phyloP scores from a whole-genome alignment of 2,329 filamentous ascomycete genomes.

The Diaporthe destruens region DNA sequence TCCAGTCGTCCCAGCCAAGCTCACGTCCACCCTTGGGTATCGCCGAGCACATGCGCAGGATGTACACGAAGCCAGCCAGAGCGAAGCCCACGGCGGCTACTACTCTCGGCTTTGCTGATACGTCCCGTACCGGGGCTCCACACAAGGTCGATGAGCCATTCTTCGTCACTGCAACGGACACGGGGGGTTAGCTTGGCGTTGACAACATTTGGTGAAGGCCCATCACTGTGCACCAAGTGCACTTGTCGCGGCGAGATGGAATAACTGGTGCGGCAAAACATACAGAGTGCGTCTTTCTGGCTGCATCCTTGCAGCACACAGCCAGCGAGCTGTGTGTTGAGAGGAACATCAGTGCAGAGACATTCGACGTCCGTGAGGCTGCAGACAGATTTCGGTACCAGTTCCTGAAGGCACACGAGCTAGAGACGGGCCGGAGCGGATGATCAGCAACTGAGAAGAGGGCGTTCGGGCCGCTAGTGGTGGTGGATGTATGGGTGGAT shows the following conservation, averaged over 20 bases:
- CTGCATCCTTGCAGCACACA: constrained; percentile 24
- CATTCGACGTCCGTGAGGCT: constrained; percentile 14
- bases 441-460: constrained; percentile 19
- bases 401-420: constrained; percentile 20
- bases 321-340: constrained; percentile 14
- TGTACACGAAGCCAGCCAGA: constrained; percentile 7
- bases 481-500: constrained; percentile 27
- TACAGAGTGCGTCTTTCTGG: constrained; percentile 2
- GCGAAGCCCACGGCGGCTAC: constrained; percentile 10
- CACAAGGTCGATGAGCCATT: constrained; percentile 22
- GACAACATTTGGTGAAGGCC: neutral
- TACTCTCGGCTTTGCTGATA: neutral
- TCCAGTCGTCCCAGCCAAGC: constrained; percentile 25
- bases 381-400: constrained; percentile 10
- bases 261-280: neutral
- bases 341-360: constrained; percentile 19
- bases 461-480: constrained; percentile 5
- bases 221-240: neutral
- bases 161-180: constrained; percentile 5
- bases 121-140: neutral
- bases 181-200: neutral
- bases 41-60: constrained; percentile 17
- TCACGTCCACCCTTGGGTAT: neutral
- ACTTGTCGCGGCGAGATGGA: neutral
- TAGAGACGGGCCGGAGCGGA: constrained; percentile 23